Base-by-base conservation (phyloP, 305 asterid species). In the Solanum hybrid region DNA sequence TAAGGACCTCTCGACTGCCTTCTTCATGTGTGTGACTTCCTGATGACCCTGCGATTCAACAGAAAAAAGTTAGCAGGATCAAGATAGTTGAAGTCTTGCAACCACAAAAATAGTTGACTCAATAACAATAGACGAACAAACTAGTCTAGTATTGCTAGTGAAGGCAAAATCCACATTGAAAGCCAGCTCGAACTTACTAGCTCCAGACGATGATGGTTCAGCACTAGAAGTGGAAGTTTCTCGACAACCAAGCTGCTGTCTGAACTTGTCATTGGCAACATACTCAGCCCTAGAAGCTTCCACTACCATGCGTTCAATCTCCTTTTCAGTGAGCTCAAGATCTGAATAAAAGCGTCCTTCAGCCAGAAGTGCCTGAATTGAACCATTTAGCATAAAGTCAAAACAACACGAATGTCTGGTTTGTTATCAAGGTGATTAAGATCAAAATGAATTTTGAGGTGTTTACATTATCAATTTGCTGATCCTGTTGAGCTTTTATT, bases 321-420 rank as follows among this genome's bases (percentile, higher is more conserved):
- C 99, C 93, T 97, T 95, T 93, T 98, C 99, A 12, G 99, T 97
- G 64, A 98, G 96, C 94, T 98, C 99, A 77, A 98, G 96, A 93
- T 98, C 99, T 0, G 99, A 98, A 94, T 94, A 97, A 93, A 97
- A 95, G 34, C 99, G 97, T 36, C 98, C 99, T 93, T 98, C 99
- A 1, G 99, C 99, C 90, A 98, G 93, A 89, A 98, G 99, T 89
- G 99, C 99, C 99, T 97, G 92, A 86, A 89, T 89, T 46, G 87
- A 35, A 88, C 87, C 82, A 61, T 20, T 88, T 64, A 89, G 11
- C 76, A 73, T 35, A 75, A 3, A 39, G 78, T 35, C 37, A 26
- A 78, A 84, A 36, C 64, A 39, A 75, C 64, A 82, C 77, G 12
- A 36, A 13, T 40, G 26, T 6, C 46, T 16, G 26, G 4, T 18